These are phyloP conservation scores for Paracamarosporium sp. DNA, from an alignment of 2,329 filamentous ascomycete genomes.

Conservation along the genomic window DNA sequence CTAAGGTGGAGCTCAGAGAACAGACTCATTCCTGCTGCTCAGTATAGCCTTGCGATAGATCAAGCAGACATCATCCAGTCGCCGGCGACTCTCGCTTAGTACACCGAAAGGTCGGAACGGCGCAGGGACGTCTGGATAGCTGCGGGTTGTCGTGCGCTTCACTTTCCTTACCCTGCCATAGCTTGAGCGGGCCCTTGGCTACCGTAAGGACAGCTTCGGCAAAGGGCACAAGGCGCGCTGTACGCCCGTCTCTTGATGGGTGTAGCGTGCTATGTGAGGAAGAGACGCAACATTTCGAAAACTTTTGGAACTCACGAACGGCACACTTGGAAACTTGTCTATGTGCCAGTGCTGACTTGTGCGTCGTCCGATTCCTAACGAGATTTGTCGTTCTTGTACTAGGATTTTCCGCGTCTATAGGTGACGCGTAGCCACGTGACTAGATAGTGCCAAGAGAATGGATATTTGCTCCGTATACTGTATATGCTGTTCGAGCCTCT, in stretches of 20 bases:
- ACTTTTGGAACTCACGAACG: too few species aligned
- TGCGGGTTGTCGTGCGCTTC: conserved; percentile 18
- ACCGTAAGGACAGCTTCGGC: conserved; percentile 14
- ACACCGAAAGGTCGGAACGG: conserved; percentile 23
- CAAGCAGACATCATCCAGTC: conserved; percentile 38
- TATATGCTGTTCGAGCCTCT: too few species aligned
- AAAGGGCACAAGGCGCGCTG: conserved; percentile 6
- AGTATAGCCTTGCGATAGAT: conserved; percentile 61
- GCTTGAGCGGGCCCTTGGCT: conserved; percentile 18
- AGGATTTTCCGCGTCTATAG: too few species aligned
- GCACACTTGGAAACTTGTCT: too few species aligned
- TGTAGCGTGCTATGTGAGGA: neutral
- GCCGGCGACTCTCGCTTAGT: conserved; percentile 29
- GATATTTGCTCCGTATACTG: neutral
- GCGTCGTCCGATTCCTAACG: too few species aligned
- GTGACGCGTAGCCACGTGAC: conserved; percentile 2
- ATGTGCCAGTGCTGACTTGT: too few species aligned
- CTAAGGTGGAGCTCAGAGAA: conserved; percentile 61
- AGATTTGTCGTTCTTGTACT: too few species aligned
- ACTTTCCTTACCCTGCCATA: conserved; percentile 7
- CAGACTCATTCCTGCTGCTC: conserved; percentile 60
- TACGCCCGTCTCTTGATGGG: conserved; percentile 1
- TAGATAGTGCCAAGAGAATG: neutral
- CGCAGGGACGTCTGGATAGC: conserved; percentile 28
- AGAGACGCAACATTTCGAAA: conserved; percentile 5